A percentile compares a stretch with the other conserved stretches of the same genome.
Conservation (phyloP, 495 filamentous ascomycete genomes). For the Chaetomidium leptoderma region DNA sequence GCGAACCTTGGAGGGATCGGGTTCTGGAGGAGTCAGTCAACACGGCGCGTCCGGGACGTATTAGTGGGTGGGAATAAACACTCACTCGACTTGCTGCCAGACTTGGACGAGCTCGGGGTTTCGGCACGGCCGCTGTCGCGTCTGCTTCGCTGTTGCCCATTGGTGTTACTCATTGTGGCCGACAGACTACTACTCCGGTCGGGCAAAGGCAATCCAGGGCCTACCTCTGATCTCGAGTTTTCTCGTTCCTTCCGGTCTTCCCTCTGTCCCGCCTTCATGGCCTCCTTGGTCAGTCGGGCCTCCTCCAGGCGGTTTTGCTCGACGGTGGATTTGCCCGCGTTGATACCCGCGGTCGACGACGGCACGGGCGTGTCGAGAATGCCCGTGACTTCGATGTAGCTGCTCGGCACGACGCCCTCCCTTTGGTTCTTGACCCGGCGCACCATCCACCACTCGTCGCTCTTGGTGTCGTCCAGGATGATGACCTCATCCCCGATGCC, state of each 20-base stretch:
- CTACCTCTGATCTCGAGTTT: conserved; percentile 62
- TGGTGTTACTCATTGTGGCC: conserved; percentile 53
- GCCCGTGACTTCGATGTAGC: conserved; percentile 84
- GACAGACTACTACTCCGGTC: conserved; percentile 64
- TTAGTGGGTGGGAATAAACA: conserved; percentile 11
- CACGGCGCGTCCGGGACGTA: not conserved
- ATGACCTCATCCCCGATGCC: conserved; percentile 84
- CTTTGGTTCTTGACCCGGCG: conserved; percentile 82
- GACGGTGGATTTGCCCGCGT: conserved; percentile 65
- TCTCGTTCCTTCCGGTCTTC: conserved; percentile 49
- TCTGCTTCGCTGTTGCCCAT: conserved; percentile 58
- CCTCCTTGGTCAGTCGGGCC: conserved; percentile 70
- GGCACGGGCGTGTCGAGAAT: conserved; percentile 43
- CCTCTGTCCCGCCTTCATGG: conserved; percentile 54
- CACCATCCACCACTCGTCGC: conserved; percentile 98
- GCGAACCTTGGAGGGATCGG: conserved; percentile 76
- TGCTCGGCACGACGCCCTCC: conserved; percentile 97
- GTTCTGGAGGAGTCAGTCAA: conserved; percentile 53
- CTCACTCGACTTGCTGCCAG: conserved; percentile 68
- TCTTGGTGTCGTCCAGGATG: conserved; percentile 81
- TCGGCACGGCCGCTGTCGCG: conserved; percentile 59
- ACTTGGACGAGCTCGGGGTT: conserved; percentile 37
- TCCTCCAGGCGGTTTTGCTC: conserved; percentile 85
- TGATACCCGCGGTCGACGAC: conserved; percentile 49
- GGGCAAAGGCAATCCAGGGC: conserved; percentile 64